Evolutionary conservation across 345 rosid species (phyloP), one percentile per base, ranked within the genome.

Genomic region (Murraya paniculata): DNA sequence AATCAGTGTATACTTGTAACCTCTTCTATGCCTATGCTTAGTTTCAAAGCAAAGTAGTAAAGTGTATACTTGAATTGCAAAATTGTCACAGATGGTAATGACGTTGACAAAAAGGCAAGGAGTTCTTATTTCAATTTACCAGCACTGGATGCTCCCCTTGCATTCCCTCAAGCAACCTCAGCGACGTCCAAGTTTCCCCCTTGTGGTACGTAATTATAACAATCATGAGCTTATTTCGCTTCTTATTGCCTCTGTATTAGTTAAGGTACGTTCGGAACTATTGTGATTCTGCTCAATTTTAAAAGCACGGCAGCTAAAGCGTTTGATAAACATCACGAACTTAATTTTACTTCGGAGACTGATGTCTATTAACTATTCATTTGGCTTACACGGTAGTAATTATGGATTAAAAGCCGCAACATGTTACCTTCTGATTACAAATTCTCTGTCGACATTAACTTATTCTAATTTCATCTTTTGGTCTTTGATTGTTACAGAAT

Each of bases 161-260:
- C 98, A 48, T 96, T 96, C 79, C 99, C 99, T 80, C 99, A 94
- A 81, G 98, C 99, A 79, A 31, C 8, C 22, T 68, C 64, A 30
- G 59, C 99, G 1, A 98, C 95, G 7, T 90, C 99, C 19, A 55
- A 30, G 13, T 96, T 96, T 81, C 99, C 99, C 80, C 88, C 98
- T 9, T 85, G 85, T 60, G 89, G 99, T 94, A 83, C 84, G 85
- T 45, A 53, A 71, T 50, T 61, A 36, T 11, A 5, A 68, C 1
- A 45, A 11, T 45, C 50, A 28, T 30, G 22, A 65, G 38, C 38
- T n/a, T 10, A 41, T 10, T 41, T 41, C 14, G 18, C 5, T n/a
- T 38, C 30, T 1, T n/a, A 18, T 64, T 24, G 22, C 66, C 48
- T 19, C 28, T 58, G 13, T 41, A 39, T 39, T 22, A 3, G 39